Evolutionary conservation across 257 asterid species (phyloP).

Genomic region (Cordia subcordata): DNA sequence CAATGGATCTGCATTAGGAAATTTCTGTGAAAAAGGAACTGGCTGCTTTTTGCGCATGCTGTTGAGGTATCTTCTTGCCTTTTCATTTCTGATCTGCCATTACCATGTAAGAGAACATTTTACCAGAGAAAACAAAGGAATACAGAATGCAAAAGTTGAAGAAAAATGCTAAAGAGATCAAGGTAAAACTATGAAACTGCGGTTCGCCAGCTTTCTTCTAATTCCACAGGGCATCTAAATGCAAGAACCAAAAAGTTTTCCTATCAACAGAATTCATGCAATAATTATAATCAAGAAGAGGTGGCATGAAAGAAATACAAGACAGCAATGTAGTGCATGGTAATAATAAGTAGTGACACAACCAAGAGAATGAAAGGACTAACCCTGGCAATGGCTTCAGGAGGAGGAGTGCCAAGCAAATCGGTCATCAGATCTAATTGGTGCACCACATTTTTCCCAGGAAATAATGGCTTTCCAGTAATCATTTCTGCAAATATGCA

Average conservation of each 20-base stretch:
- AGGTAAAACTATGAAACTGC: background rate
- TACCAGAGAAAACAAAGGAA: constrained; percentile 2
- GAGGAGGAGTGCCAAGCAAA: constrained; percentile 83
- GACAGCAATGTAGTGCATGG: too few species aligned
- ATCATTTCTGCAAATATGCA: constrained; percentile 94
- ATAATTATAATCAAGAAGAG: too few species aligned
- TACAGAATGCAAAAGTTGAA: background rate
- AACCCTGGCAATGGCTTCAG: constrained; percentile 75
- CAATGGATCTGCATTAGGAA: constrained; percentile 14
- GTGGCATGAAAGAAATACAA: too few species aligned
- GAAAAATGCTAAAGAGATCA: background rate
- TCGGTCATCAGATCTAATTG: constrained; percentile 84
- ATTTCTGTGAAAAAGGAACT: constrained; percentile 15
- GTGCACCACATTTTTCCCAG: constrained; percentile 86
- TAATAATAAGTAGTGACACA: background rate
- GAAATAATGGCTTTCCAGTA: constrained; percentile 76
- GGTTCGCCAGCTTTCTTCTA: background rate
- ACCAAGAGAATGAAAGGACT: constrained; percentile 18
- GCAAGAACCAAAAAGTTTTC: background rate
- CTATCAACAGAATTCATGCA: background rate
- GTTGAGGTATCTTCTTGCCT: constrained; percentile 18
- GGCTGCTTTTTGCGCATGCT: constrained; percentile 19
- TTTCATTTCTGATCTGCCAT: constrained; percentile 18
- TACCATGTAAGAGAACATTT: constrained; percentile 22
- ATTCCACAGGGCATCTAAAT: background rate